phyloP scores from a whole-genome alignment of 2,329 filamentous ascomycete genomes.

The Colletotrichum paranaense region DNA sequence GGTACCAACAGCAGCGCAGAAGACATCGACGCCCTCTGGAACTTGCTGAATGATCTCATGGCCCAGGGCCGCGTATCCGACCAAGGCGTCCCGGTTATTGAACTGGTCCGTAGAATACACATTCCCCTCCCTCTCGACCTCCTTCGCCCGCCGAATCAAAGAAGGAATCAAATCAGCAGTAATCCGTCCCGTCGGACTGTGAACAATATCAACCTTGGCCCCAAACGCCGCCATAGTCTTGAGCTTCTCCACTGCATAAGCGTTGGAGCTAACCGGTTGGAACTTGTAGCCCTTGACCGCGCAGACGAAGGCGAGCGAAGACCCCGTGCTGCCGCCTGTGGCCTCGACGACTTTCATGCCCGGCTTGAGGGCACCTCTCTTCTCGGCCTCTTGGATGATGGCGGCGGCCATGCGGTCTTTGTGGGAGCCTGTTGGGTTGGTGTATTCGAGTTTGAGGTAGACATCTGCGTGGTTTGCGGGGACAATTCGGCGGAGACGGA shows the following conservation, averaged over 20 bases:
- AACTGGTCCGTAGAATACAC: slow-evolving; percentile 29
- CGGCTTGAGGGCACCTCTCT: slow-evolving; percentile 1
- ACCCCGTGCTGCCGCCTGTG: slow-evolving; percentile 34
- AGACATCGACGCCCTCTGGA: slow-evolving; percentile 24
- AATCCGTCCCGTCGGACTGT: slow-evolving; percentile 21
- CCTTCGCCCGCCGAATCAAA: background rate
- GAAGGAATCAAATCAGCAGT: slow-evolving; percentile 24
- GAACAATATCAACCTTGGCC: slow-evolving; percentile 26
- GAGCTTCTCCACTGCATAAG: slow-evolving; percentile 28
- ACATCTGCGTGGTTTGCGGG: slow-evolving; percentile 19
- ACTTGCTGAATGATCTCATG: slow-evolving; percentile 5
- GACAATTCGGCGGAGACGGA: slow-evolving; percentile 14
- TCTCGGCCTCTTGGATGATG: slow-evolving; percentile 30
- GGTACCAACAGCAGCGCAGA: slow-evolving; percentile 31
- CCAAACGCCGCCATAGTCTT: slow-evolving; percentile 32
- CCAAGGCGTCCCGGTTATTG: slow-evolving; percentile 22
- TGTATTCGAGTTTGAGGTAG: slow-evolving; percentile 30
- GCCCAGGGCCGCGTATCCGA: slow-evolving; percentile 29
- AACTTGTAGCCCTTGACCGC: slow-evolving; percentile 41
- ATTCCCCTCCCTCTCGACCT: background rate
- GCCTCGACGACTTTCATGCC: slow-evolving; percentile 28
- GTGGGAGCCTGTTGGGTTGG: slow-evolving; percentile 34
- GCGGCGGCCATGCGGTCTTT: slow-evolving; percentile 34
- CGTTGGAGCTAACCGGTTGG: slow-evolving; percentile 12
- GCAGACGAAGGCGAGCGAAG: slow-evolving; percentile 30